Conservation (phyloP, 768 basidiomycete genomes). For the Podaxis sp. region DNA sequence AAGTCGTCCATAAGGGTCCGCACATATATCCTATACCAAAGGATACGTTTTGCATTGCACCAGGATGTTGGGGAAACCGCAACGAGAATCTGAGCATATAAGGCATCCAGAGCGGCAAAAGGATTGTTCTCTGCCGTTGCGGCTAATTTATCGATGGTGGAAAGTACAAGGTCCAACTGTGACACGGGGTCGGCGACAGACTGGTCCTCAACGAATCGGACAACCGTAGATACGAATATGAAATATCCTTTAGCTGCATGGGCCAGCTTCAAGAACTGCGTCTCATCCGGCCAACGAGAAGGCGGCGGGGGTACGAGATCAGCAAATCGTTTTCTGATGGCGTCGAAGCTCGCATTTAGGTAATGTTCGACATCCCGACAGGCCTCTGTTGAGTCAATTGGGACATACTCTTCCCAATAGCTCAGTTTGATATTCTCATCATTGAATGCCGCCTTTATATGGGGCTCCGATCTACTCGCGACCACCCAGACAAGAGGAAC, state of each 20-base stretch:
- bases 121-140: neutral
- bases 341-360: neutral
- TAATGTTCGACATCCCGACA: constrained; percentile 1
- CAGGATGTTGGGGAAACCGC: neutral
- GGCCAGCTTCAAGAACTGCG: neutral
- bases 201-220: neutral
- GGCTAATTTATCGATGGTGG: neutral
- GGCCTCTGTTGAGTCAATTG: neutral
- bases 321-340: neutral
- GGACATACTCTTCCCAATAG: neutral
- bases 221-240: neutral
- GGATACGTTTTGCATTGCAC: neutral
- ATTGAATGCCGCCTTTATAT: neutral
- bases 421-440: neutral
- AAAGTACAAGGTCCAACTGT: neutral
- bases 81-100: neutral
- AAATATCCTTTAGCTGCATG: neutral
- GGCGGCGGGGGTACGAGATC: neutral
- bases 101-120: neutral
- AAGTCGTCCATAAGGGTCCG: no score
- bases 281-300: neutral
- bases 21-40: neutral
- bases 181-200: neutral
- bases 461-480: neutral
- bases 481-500: neutral